phyloP scores from a whole-genome alignment of 2,329 filamentous ascomycete genomes.

The Trichophyton verrucosum region DNA sequence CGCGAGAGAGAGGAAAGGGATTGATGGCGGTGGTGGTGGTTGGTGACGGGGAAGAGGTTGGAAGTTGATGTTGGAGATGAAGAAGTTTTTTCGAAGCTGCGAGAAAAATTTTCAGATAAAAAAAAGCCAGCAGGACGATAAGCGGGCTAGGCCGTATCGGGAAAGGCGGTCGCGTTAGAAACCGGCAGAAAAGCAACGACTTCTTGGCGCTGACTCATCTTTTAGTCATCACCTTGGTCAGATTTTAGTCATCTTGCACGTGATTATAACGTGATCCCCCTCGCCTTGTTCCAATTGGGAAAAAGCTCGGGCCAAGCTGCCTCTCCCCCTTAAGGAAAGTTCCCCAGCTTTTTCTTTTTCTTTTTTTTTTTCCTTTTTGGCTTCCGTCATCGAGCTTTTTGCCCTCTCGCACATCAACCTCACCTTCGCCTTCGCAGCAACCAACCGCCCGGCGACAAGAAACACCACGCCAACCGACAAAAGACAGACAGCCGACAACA shows the following conservation, averaged over 20 bases:
- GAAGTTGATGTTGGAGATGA: constrained; percentile 17
- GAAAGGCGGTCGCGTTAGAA: constrained; percentile 7
- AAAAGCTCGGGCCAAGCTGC: not conserved
- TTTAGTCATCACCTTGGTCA: not conserved
- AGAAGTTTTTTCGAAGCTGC: constrained; percentile 14
- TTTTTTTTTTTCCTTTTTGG: not conserved
- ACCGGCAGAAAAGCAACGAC: not conserved
- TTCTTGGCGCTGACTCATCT: not conserved
- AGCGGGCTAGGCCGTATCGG: constrained; percentile 2
- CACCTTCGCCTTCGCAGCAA: not conserved
- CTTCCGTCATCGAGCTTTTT: not conserved
- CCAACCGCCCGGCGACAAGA: not conserved
- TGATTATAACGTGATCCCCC: not conserved
- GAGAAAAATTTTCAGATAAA: constrained; percentile 13
- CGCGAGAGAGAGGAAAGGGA: constrained; percentile 16
- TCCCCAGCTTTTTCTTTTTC: not conserved
- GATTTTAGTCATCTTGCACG: not conserved
- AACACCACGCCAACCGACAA: not conserved
- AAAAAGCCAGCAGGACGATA: constrained; percentile 3
- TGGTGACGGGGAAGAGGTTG: constrained; percentile 19
- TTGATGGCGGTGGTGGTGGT: constrained; percentile 9
- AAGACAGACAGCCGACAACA: not conserved
- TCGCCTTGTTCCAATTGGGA: no score
- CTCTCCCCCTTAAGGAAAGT: not conserved
- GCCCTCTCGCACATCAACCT: no score